Base-by-base conservation (phyloP, 805 yeast species). In the Myxozyma geophila region DNA sequence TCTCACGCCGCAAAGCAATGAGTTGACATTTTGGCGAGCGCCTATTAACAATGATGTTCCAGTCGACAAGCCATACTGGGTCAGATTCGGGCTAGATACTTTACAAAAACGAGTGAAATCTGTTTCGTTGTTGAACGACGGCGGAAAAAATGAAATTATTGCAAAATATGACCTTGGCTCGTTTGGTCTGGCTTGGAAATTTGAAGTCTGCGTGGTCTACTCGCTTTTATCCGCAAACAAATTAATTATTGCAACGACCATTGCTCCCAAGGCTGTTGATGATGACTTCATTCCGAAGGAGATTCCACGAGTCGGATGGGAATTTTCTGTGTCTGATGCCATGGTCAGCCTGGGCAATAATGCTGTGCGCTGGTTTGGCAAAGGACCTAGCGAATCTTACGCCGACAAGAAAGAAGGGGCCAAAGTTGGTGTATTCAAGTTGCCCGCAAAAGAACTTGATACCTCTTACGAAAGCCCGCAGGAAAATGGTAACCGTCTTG, bases 311-410 rank as follows among this genome's bases (percentile, higher is more conserved):
- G 63, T 77, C 15, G 79, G 79, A 8, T 71, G 74, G 57, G 78
- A 76, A 57, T 73, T 75, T 56, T 59, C 62, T 5, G 50, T 75
- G n/a, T 68, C 72, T 7, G 70, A 70, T 7, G 48, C 41, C 8
- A 19, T 72, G 15, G 63, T 60, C 21, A 46, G 21, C 7, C n/a
- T n/a, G 10, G 60, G 60, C 40, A 15, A 47, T 13, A 44, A 43
- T 28, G 47, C 40, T 12, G 76, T 70, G 1, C 51, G 47, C n/a
- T 77, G 79, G 79, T 71, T 73, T 48, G 80, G 80, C 5, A 63
- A 74, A 23, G 78, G 78, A 8, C 78, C 78, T 15, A 76, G 73
- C 7, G 79, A 77, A 62, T 68, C 76, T 33, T 77, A 77, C 62
- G 65, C 73, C 19, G 80, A 77, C 59, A 73, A 74, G 58, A 68